Percentiles rank a stretch among this genome's conserved stretches.
These are phyloP conservation scores for Huntiella savannae DNA, from an alignment of 2,329 filamentous ascomycete genomes.

Conservation along the genomic window DNA sequence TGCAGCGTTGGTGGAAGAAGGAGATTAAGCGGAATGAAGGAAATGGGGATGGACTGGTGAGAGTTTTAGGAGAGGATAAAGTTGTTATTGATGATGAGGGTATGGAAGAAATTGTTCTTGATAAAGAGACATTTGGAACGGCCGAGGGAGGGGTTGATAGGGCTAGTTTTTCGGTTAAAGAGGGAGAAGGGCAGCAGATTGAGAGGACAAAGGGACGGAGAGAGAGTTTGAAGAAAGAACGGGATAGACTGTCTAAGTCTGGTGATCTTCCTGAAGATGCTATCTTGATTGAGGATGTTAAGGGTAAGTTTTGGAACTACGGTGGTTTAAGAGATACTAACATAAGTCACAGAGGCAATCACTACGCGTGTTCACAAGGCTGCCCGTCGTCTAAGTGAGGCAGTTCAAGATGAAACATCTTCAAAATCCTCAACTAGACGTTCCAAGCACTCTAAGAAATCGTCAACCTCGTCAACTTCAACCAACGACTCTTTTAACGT, in stretches of 20 bases:
- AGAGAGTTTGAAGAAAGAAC: constrained; percentile 1
- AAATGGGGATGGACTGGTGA: constrained; percentile 2
- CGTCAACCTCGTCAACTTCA: background rate
- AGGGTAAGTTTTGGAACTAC: constrained; percentile 1
- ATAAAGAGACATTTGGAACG: constrained; percentile 8
- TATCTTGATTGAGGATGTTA: constrained; percentile 8
- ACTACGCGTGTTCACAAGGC: constrained; percentile 1
- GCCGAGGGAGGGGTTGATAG: constrained; percentile 7
- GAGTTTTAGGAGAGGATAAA: background rate
- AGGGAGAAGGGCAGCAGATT: constrained; percentile 4
- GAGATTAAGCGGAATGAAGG: constrained; percentile 6
- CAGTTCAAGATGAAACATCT: background rate
- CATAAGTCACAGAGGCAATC: constrained; percentile 5
- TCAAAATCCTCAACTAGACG: background rate
- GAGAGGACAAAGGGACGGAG: constrained; percentile 5
- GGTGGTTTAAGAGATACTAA: background rate
- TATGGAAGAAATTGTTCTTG: constrained; percentile 8
- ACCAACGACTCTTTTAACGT: background rate
- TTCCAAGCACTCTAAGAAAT: background rate
- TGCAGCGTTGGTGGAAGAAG: constrained; percentile 7
- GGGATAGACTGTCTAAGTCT: constrained; percentile 1
- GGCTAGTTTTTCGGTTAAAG: constrained; percentile 1
- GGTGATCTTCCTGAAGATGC: background rate
- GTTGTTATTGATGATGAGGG: constrained; percentile 6
- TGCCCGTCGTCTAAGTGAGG: constrained; percentile 2